Conservation (phyloP, 345 rosid species). For the Populus alba region DNA sequence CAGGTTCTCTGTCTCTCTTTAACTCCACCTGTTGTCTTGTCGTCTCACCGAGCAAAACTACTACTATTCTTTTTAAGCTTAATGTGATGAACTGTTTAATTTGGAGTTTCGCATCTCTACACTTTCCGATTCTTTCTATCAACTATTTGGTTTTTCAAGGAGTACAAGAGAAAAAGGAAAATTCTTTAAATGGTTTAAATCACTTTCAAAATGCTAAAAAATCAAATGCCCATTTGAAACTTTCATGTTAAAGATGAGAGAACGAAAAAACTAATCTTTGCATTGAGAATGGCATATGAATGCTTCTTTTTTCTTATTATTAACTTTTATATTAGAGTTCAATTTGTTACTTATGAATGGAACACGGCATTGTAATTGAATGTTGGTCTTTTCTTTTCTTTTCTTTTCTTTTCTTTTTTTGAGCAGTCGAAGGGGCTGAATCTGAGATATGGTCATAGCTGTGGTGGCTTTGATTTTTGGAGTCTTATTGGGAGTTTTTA, state of each 20-base stretch:
- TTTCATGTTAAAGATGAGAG: too few relatives aligned
- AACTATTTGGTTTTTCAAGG: not conserved
- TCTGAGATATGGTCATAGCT: constrained; percentile 20
- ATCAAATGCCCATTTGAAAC: too few relatives aligned
- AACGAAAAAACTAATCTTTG: too few relatives aligned
- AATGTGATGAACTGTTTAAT: not conserved
- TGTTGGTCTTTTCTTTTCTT: not conserved
- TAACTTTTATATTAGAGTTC: not conserved
- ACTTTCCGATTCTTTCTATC: not conserved
- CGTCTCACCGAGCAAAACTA: not conserved
- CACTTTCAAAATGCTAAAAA: too few relatives aligned
- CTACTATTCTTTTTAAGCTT: too few relatives aligned
- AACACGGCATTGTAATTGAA: not conserved
- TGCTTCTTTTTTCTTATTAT: too few relatives aligned
- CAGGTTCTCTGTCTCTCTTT: too few relatives aligned
- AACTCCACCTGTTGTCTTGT: too few relatives aligned
- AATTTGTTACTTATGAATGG: not conserved
- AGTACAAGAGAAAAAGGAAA: too few relatives aligned
- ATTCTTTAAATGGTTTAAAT: too few relatives aligned
- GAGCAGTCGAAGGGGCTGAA: not conserved
- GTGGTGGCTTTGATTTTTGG: constrained; percentile 26
- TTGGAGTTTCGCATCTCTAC: not conserved
- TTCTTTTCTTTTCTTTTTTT: not conserved
- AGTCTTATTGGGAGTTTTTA: constrained; percentile 18
- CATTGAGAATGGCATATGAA: too few relatives aligned